These are phyloP conservation scores for Grosmannia serpens DNA, from an alignment of 2,329 filamentous ascomycete genomes.

Conservation along the genomic window DNA sequence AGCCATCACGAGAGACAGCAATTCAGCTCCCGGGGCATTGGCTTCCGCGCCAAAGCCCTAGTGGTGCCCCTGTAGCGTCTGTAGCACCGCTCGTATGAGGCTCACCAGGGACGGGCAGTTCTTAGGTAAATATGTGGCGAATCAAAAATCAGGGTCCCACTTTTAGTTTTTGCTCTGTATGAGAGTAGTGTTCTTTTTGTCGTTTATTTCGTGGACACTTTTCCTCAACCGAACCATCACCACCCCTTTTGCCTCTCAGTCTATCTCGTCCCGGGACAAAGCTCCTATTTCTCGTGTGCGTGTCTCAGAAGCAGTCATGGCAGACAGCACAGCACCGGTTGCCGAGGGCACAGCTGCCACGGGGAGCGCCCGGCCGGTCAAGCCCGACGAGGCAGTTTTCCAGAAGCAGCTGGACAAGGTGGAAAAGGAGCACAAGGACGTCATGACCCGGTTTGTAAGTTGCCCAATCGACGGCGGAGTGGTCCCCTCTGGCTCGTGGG, in stretches of 20 bases:
- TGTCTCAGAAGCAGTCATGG: slow-evolving; percentile 26
- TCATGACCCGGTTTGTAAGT: slow-evolving; percentile 47
- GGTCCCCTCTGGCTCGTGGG: neutral
- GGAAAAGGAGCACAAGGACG: slow-evolving; percentile 74
- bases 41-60: neutral
- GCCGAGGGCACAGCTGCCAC: slow-evolving; percentile 32
- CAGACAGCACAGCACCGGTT: slow-evolving; percentile 24
- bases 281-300: neutral
- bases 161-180: neutral
- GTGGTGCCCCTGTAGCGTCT: neutral
- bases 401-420: slow-evolving; percentile 68
- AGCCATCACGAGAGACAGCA: neutral
- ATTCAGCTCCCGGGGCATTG: no score
- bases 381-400: slow-evolving; percentile 78
- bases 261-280: neutral
- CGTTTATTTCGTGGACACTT: neutral
- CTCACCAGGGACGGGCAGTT: neutral
- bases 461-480: neutral
- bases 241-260: neutral
- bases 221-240: neutral
- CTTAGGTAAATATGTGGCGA: neutral
- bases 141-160: neutral
- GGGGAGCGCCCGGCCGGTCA: slow-evolving; percentile 55
- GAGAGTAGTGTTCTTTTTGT: neutral
- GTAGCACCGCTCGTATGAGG: neutral